Evolutionary conservation across 441 rosid genomes (phyloP), one percentile per base, ranked within the genome.

Genomic region (Aleurites moluccanus): DNA sequence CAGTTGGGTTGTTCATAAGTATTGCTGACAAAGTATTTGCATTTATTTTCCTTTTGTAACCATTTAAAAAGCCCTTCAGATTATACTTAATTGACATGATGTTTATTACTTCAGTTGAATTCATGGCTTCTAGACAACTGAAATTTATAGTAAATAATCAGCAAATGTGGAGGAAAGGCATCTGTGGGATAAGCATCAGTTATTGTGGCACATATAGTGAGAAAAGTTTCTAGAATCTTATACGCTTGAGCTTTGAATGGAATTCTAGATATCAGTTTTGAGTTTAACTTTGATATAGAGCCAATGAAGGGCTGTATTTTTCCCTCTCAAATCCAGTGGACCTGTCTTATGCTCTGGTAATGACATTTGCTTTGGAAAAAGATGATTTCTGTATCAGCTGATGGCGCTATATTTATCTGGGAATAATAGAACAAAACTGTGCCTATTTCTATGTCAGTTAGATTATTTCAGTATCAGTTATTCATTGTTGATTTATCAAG

Each of bases 21-120:
- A 20, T 45, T 59, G 21, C 60, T 28, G 57, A 57, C 5, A 30
- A n/a, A 23, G 55, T 38, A 13, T 62, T 69, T 21, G 14, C 49
- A 23, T 64, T 21, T 69, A 30, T 52, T 18, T 45, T 57, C 38
- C 27, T 72, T 52, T 10, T 53, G 10, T 25, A 35, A 23, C 15
- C 30, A 1, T 53, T 16, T n/a, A 4, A 63, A 55, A 49, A 7
- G 42, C 28, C 60, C 20, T 38, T 50, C 2, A 35, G 44, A 84
- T 84, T 59, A 80, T 76, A 78, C 86, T 86, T 68, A 56, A 35
- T 35, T 35, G 63, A 82, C 83, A 66, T 79, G 79, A 30, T n/a
- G 35, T 35, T 44, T 73, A 20, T 64, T 64, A 23, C 42, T 33
- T 35, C 44, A 42, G 20, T 3, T 67, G 53, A 25, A 55, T 74